Conservation (phyloP, 495 filamentous ascomycete genomes). For the Annulohypoxylon maeteangense region DNA sequence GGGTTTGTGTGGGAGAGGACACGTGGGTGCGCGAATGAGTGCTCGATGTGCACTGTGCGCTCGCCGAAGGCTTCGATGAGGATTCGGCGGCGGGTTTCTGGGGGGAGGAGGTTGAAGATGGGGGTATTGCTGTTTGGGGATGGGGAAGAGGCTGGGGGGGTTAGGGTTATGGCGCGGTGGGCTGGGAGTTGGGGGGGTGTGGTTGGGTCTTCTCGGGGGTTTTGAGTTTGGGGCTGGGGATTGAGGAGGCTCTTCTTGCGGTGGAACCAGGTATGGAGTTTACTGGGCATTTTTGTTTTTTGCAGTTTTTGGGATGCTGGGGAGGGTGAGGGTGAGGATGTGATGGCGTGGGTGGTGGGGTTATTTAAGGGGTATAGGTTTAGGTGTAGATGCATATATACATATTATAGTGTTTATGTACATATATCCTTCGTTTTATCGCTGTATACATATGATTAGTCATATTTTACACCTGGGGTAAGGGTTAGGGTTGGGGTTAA, state of each 20-base stretch:
- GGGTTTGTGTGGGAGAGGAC: conserved; percentile 10
- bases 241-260: background rate
- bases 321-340: background rate
- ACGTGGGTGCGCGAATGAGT: no score
- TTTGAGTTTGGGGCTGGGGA: background rate
- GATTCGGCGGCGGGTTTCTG: conserved; percentile 34
- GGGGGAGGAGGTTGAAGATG: conserved; percentile 28
- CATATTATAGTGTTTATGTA: no score
- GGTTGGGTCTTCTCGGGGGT: background rate
- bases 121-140: conserved; percentile 4
- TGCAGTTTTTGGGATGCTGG: background rate
- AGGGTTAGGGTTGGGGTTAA: background rate
- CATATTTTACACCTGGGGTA: background rate
- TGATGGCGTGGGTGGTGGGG: background rate
- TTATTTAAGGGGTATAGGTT: background rate
- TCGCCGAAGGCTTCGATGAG: conserved; percentile 38
- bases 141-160: background rate
- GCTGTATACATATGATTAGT: background rate
- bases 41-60: conserved; percentile 36
- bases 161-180: background rate
- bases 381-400: no score
- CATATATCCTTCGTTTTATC: no score
- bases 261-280: background rate
- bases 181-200: background rate
- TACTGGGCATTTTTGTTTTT: background rate